phyloP scores from a whole-genome alignment of 2,329 filamentous ascomycete species.

The Daldinia sp. region DNA sequence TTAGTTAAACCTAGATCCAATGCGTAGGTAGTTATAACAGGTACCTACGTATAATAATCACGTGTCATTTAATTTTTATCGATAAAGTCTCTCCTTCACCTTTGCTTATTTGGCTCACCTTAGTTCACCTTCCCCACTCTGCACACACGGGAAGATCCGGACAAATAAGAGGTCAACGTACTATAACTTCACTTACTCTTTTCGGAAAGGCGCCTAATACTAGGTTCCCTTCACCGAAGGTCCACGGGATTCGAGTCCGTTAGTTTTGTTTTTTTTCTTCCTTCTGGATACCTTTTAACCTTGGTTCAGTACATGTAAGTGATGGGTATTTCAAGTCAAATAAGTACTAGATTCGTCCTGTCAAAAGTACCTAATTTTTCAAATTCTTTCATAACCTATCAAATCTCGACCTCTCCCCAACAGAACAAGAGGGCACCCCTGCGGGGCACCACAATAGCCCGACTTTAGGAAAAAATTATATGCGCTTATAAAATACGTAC shows the following conservation, averaged over 20 bases:
- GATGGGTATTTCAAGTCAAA: no score
- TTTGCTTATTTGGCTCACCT: not conserved
- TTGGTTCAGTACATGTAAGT: no score
- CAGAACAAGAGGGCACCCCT: no score
- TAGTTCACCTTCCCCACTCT: conserved; percentile 8
- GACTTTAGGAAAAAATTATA: no score
- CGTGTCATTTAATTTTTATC: conserved; percentile 22
- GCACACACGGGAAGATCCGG: conserved; percentile 22
- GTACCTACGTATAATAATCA: conserved; percentile 10
- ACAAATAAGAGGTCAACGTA: conserved; percentile 14
- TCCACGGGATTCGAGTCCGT: not conserved
- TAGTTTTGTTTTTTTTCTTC: not conserved
- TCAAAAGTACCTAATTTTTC: no score
- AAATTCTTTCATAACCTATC: not conserved
- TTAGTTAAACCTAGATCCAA: not conserved
- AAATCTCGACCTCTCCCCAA: not conserved
- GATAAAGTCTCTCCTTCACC: conserved; percentile 8
- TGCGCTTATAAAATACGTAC: no score
- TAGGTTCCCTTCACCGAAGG: not conserved
- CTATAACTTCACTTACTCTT: conserved; percentile 13
- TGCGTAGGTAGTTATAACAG: conserved; percentile 2
- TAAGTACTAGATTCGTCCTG: no score
- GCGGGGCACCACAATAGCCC: no score
- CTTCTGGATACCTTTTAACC: no score
- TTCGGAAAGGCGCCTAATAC: conserved; percentile 7